phyloP scores from a whole-genome alignment of 352 stramenopile genomes.

The Lagenidium giganteum region DNA sequence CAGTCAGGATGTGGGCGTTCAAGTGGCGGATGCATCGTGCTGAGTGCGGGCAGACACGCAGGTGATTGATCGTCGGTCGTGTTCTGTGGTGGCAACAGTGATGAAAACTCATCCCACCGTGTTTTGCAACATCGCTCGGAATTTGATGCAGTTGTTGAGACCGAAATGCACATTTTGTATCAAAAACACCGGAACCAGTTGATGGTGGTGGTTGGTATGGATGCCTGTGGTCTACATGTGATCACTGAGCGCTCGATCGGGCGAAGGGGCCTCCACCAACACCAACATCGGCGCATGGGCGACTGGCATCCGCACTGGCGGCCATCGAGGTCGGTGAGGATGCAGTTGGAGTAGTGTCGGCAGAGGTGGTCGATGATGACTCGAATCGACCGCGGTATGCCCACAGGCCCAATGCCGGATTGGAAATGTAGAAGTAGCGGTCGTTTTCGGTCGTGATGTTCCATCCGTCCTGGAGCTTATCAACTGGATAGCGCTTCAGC shows the following conservation, averaged over 20 bases:
- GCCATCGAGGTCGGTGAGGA: constrained; percentile 18
- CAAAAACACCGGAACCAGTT: too few relatives aligned
- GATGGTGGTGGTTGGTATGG: too few relatives aligned
- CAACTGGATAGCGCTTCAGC: constrained; percentile 75
- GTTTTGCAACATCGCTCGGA: too few relatives aligned
- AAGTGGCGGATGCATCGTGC: constrained; percentile 69
- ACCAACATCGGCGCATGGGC: constrained; percentile 59
- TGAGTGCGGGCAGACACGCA: neutral
- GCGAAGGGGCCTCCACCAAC: constrained; percentile 80
- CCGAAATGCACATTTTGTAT: too few relatives aligned
- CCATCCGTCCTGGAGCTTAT: constrained; percentile 90
- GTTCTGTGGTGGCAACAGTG: neutral
- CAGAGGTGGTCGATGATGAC: constrained; percentile 24
- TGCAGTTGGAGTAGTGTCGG: constrained; percentile 1
- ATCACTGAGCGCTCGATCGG: too few relatives aligned
- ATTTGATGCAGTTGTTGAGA: too few relatives aligned
- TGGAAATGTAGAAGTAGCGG: constrained; percentile 96
- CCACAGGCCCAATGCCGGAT: constrained; percentile 96
- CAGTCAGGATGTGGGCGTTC: constrained; percentile 79
- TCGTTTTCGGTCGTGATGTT: constrained; percentile 79
- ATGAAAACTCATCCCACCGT: too few relatives aligned
- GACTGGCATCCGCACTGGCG: constrained; percentile 31
- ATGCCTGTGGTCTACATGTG: too few relatives aligned
- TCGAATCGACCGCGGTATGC: constrained; percentile 85
- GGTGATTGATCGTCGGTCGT: neutral